Percentiles rank a stretch among this genome's conserved stretches.
phyloP scores from a whole-genome alignment of 306 rosid species.

The Myrica gale region DNA sequence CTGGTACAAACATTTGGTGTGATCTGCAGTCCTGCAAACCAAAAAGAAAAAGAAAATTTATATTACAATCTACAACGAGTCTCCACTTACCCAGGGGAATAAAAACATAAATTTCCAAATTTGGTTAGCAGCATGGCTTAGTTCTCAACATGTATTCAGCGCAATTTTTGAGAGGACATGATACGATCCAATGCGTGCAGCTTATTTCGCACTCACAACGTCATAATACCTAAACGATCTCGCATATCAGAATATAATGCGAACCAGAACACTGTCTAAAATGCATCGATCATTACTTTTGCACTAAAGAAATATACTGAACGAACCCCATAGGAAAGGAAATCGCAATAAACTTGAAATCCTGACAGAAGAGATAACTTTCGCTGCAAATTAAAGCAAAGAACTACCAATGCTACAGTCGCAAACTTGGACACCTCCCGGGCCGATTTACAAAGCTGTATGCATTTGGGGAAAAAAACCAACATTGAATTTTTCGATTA shows the following conservation, averaged over 20 bases:
- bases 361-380: not conserved
- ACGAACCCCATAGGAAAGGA: not conserved
- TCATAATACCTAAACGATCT: not conserved
- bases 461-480: not conserved
- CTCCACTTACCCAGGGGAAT: not conserved
- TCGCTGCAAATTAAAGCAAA: not conserved
- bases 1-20: slow-evolving; percentile 58
- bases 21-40: slow-evolving; percentile 50
- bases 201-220: not conserved
- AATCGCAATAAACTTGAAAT: not conserved
- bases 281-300: not conserved
- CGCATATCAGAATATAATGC: not conserved
- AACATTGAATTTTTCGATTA: not conserved
- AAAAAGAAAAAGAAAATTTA: not conserved
- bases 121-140: too few relatives aligned
- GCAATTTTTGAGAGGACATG: not conserved
- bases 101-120: not conserved
- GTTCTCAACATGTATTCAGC: too few relatives aligned
- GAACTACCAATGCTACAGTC: slow-evolving; percentile 54
- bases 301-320: not conserved
- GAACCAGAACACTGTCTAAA: not conserved
- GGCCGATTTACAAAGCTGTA: slow-evolving; percentile 72
- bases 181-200: not conserved
- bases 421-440: slow-evolving; percentile 86
- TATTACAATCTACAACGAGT: not conserved